phyloP scores from a whole-genome alignment of 179 eudicot species.

The Nepenthes alata region DNA sequence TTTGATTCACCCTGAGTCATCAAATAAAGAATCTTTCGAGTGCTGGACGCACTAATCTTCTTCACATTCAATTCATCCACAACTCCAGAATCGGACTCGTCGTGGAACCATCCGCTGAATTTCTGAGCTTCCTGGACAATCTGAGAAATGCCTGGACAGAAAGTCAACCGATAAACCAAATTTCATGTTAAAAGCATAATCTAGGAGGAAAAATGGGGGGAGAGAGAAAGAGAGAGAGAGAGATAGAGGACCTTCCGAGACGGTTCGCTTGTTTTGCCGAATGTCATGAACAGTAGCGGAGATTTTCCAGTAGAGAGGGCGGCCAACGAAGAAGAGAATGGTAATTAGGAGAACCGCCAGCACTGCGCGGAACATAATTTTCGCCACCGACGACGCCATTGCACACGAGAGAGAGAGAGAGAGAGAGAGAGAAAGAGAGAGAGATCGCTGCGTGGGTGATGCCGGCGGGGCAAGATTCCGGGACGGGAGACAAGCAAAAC shows the following conservation, averaged over 20 bases:
- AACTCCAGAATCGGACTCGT: not conserved
- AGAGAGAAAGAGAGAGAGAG: not conserved
- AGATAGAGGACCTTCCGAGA: conserved; percentile 21
- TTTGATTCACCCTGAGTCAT: no score
- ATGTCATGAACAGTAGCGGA: conserved; percentile 50
- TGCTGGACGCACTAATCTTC: no score
- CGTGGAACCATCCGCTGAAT: conserved; percentile 27
- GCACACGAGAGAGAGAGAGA: not conserved
- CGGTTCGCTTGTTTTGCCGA: conserved; percentile 39
- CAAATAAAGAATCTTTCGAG: no score
- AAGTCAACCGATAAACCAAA: not conserved
- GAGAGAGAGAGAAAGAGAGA: not conserved
- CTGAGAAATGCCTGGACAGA: conserved; percentile 27
- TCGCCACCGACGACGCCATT: conserved; percentile 26
- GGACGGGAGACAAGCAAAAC: no score
- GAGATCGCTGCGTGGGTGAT: not conserved
- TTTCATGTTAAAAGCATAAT: no score
- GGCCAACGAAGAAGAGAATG: conserved; percentile 31
- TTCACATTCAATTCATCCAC: not conserved
- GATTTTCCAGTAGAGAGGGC: conserved; percentile 55
- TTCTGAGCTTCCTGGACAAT: conserved; percentile 14
- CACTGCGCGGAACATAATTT: conserved; percentile 20
- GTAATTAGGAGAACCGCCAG: conserved; percentile 13
- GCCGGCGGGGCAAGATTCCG: not conserved
- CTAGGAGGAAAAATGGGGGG: no score